These are phyloP conservation scores for Raffaelea deltoideospora DNA, from an alignment of 2,329 filamentous ascomycete genomes.

Conservation along the genomic window DNA sequence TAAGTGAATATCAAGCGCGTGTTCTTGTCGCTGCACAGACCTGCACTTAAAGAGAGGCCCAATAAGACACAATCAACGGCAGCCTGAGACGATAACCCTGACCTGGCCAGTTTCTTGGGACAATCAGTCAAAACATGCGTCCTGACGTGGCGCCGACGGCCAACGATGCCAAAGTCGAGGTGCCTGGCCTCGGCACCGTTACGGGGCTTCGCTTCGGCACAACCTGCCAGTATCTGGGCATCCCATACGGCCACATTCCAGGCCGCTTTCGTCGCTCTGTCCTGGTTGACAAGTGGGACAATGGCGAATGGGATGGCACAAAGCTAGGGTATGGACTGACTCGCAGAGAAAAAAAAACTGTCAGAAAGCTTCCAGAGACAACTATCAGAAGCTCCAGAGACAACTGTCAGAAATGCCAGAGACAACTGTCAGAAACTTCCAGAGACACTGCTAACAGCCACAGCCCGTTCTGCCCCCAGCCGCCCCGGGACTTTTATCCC, in stretches of 20 bases:
- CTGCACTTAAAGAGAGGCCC: too few species aligned
- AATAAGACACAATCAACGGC: too few species aligned
- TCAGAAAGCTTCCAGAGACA: too few species aligned
- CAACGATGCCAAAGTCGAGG: not conserved
- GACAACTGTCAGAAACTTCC: too few species aligned
- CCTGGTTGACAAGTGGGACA: not conserved
- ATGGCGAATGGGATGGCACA: constrained; percentile 4
- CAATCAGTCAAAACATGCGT: not conserved
- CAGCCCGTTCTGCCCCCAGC: constrained; percentile 5
- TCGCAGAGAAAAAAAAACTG: not conserved
- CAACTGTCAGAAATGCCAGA: too few species aligned
- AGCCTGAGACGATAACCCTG: too few species aligned
- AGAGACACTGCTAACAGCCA: not conserved
- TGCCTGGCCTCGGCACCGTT: constrained; percentile 4
- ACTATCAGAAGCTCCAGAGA: too few species aligned
- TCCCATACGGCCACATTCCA: constrained; percentile 4
- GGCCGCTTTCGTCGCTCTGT: constrained; percentile 5
- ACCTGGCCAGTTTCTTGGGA: too few species aligned
- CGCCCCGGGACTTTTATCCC: constrained; percentile 7
- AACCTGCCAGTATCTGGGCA: constrained; percentile 6
- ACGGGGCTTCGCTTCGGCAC: constrained; percentile 2
- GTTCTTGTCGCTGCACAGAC: too few species aligned
- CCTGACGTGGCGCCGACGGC: not conserved
- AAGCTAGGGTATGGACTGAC: constrained; percentile 4
- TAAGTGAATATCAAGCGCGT: too few species aligned